Conservation (phyloP, 2,329 filamentous ascomycete species). For the Canariomyces notabilis region DNA sequence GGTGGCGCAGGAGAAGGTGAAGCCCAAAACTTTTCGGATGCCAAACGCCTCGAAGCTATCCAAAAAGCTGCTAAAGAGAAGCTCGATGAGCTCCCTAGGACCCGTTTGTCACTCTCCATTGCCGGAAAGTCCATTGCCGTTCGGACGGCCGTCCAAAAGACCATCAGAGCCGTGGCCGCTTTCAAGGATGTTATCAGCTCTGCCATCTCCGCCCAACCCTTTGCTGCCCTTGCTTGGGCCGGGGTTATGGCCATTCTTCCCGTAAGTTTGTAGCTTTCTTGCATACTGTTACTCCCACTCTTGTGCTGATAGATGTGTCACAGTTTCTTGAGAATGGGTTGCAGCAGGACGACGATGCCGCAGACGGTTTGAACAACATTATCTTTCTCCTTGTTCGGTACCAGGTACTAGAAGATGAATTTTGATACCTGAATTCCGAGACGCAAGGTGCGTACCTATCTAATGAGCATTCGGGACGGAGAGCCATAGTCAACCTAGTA, state of each 20-base stretch:
- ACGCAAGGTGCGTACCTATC: no score
- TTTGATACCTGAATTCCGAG: background rate
- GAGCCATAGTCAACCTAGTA: no score
- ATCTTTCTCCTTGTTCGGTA: background rate
- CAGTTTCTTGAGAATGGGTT: background rate
- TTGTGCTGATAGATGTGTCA: no score
- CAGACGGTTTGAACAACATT: background rate
- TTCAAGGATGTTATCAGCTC: background rate
- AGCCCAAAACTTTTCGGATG: no score
- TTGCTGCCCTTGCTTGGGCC: background rate
- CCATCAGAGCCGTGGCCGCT: background rate
- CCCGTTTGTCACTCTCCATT: background rate
- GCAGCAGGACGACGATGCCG: background rate
- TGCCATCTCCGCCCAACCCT: background rate
- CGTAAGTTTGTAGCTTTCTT: no score
- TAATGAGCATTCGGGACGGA: no score
- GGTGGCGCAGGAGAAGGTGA: no score
- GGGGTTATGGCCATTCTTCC: background rate
- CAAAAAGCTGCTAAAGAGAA: no score
- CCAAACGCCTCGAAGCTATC: no score
- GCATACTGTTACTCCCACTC: no score
- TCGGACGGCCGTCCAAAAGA: background rate
- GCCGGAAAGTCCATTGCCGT: background rate
- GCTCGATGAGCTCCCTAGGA: no score
- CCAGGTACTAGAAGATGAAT: no score